Evolutionary conservation across 306 rosid genomes (phyloP), one percentile per base, ranked within the genome.

Genomic region (Astragalus membranaceus): DNA sequence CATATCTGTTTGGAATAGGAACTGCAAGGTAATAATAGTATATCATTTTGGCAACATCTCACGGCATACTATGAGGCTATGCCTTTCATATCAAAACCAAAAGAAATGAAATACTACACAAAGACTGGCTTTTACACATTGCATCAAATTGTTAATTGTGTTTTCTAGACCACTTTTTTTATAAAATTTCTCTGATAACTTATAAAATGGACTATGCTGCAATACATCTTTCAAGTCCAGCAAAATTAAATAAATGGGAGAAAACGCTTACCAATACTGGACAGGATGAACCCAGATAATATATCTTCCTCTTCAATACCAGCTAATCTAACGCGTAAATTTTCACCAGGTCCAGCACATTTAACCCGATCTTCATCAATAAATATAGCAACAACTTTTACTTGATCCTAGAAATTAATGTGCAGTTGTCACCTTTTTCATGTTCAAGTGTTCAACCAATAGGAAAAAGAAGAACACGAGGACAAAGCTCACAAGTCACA

Each of bases 321-420:
- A 13, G 99, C 79, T 67, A 95, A 6, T 77, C 95, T 88, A 80
- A 95, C 71, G 72, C 99, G 88, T 62, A 95, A 81, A 78, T 95
- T 95, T 85, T 95, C 97, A 59, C 99, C 97, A n/a, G 99, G 99
- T 59, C 96, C 97, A n/a, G 97, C 99, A 64, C 77, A 59, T 71
- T 77, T 86, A 30, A 89, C 95, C 67, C 74, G 85, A 48, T 85
- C 72, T 47, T 91, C 97, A 79, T 91, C 99, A 66, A 87, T 80
- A 62, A 36, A 81, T 42, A 95, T 3, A 36, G 85, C 93, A 74
- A 84, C 15, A 67, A 79, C 99, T 78, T 95, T 91, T 48, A 95
- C 99, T 0, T 62, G 92, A 77, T 80, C 95, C 99, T 95, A 85
- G 47, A 75, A 26, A 72, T 20, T 46, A 54, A 59, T 10, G 44